A percentile compares a stretch with the other conserved stretches of the same genome.
These are phyloP conservation scores for Podospora bellae-mahoneyi DNA, from an alignment of 495 filamentous ascomycete genomes.

Conservation along the genomic window DNA sequence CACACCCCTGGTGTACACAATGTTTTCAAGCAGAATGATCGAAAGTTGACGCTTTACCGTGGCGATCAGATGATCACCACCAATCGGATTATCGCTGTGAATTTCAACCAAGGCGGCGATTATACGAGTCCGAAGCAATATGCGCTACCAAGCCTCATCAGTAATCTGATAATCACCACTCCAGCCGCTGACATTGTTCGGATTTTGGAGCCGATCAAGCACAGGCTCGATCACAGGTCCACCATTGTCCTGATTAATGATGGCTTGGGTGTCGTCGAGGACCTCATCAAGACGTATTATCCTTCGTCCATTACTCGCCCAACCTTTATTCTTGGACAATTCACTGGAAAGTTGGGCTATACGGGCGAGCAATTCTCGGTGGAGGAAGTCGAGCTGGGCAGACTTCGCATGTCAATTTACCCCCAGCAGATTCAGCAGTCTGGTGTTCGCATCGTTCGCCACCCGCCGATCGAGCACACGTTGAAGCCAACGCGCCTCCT, in stretches of 20 bases:
- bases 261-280: slow-evolving; percentile 77
- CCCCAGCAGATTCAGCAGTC: background rate
- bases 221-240: slow-evolving; percentile 66
- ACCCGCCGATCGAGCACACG: slow-evolving; percentile 26
- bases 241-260: slow-evolving; percentile 81
- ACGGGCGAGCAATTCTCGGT: slow-evolving; percentile 54
- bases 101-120: slow-evolving; percentile 23
- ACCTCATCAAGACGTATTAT: slow-evolving; percentile 65
- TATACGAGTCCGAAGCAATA: slow-evolving; percentile 41
- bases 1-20: slow-evolving; percentile 18
- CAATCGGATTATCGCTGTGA: slow-evolving; percentile 22
- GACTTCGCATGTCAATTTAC: slow-evolving; percentile 28
- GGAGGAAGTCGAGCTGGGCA: slow-evolving; percentile 52
- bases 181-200: slow-evolving; percentile 54
- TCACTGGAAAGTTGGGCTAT: slow-evolving; percentile 56
- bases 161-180: slow-evolving; percentile 72
- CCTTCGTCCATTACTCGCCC: slow-evolving; percentile 61
- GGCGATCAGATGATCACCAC: slow-evolving; percentile 13
- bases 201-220: slow-evolving; percentile 55
- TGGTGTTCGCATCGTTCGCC: slow-evolving; percentile 15
- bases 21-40: slow-evolving; percentile 27
- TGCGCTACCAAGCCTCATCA: slow-evolving; percentile 41
- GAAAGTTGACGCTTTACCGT: slow-evolving; percentile 26
- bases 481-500: slow-evolving; percentile 30
- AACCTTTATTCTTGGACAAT: slow-evolving; percentile 69